Base-by-base conservation (phyloP, 495 filamentous ascomycete genomes). In the Margaritispora aquatica region DNA sequence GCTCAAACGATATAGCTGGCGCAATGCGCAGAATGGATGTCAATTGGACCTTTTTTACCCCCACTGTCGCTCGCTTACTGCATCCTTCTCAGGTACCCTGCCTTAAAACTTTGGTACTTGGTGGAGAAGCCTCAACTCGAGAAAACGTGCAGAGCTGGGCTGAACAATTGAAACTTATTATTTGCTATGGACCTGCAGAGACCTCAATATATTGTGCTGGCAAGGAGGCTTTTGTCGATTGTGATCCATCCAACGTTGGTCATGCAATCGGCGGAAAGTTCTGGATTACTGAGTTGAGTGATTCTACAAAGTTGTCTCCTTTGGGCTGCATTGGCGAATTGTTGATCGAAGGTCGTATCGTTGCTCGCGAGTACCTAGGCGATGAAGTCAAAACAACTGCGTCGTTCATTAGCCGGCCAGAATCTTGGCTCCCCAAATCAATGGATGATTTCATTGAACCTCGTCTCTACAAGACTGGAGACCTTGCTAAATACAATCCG, bases 91-190 rank as follows among this genome's bases (percentile, higher is more conserved):
- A 82, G 17, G 66, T 78, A n/a, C 73, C 68, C 0, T 72, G 66
- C 0, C 68, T 85, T 2, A 71, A 66, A 44, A 74, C 68, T 11
- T 66, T 84, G 0, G 72, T 77, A 1, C 71, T 79, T 0, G 77
- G 71, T 10, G 83, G 82, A 15, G 84, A 86, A 49, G 75, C 81
- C 52, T 75, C 84, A 73, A 70, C 76, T 5, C 66, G 70, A 20
- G 78, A 81, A n/a, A 72, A 78, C 51, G 73, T 82, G 9, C 70
- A 68, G 0, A 80, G 78, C 41, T 88, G 84, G 84, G 77, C 71
- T 20, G 70, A 77, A 26, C 70, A 70, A n/a, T 62, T 80, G 38
- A 70, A 70, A 64, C 69, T 81, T 20, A 60, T 83, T 15, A 84
- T 83, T 50, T 76, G 74, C 2, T 87, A 85, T 57, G 84, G 84